These are phyloP conservation scores for Cladosporium austrohemisphaericum DNA, from an alignment of 2,329 filamentous ascomycete species.

Conservation along the genomic window DNA sequence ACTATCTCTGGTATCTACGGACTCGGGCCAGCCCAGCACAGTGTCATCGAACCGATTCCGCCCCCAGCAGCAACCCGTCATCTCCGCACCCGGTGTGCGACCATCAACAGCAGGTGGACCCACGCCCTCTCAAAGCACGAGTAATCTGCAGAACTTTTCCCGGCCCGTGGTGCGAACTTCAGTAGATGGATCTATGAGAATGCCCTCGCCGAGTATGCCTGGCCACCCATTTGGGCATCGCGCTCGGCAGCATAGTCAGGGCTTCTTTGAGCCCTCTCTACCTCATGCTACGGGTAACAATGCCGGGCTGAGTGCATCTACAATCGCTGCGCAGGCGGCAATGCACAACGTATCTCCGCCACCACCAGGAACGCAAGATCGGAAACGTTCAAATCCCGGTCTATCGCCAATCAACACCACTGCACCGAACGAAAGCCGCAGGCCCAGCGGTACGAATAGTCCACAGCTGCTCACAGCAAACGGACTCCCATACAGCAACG, in stretches of 20 bases:
- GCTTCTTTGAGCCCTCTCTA: conserved; percentile 70
- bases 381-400: conserved; percentile 72
- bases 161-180: conserved; percentile 31
- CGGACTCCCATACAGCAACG: conserved; percentile 53
- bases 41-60: conserved; percentile 26
- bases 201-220: conserved; percentile 28
- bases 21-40: conserved; percentile 38
- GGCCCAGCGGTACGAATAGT: conserved; percentile 30
- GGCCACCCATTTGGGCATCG: conserved; percentile 46
- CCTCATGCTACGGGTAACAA: conserved; percentile 42
- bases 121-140: conserved; percentile 30
- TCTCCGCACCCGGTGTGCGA: conserved; percentile 31
- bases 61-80: conserved; percentile 18
- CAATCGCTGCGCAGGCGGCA: conserved; percentile 76
- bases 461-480: conserved; percentile 24
- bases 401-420: conserved; percentile 50
- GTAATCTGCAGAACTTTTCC: conserved; percentile 34
- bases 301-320: conserved; percentile 58
- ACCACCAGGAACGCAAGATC: conserved; percentile 28
- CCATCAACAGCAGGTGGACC: conserved; percentile 33
- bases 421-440: conserved; percentile 18
- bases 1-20: conserved; percentile 35
- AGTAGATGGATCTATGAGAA: conserved; percentile 30
- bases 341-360: conserved; percentile 50
- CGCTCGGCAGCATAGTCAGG: conserved; percentile 68